These are phyloP conservation scores for Yarrowia divulgata DNA, from an alignment of 805 yeast species.

Conservation along the genomic window DNA sequence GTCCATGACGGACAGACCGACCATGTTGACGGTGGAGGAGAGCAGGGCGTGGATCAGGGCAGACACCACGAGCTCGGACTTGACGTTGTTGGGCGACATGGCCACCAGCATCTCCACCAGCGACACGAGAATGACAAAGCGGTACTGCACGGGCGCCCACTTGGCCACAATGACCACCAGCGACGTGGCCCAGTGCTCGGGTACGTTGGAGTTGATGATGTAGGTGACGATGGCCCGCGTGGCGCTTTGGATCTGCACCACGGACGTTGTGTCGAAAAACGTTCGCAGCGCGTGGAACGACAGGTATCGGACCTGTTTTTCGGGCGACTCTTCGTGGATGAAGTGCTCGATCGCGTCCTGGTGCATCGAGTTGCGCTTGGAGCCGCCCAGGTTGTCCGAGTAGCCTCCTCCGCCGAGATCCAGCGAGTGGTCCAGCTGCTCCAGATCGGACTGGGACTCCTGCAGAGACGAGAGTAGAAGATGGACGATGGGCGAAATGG, in stretches of 20 bases:
- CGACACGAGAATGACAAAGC: conserved; percentile 68
- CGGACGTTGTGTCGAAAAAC: conserved; percentile 68
- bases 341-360: conserved; percentile 25
- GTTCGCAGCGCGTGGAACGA: conserved; percentile 57
- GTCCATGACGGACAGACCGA: conserved; percentile 87
- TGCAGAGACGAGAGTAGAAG: conserved; percentile 44
- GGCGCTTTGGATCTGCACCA: conserved; percentile 65
- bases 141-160: conserved; percentile 80
- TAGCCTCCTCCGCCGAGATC: conserved; percentile 11
- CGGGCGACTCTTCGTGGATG: conserved; percentile 33
- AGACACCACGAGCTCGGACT: conserved; percentile 50
- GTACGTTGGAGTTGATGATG: conserved; percentile 49
- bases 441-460: conserved; percentile 36
- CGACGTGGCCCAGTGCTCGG: conserved; percentile 59
- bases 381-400: background rate
- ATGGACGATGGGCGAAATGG: conserved; percentile 45
- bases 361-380: conserved; percentile 33
- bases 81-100: conserved; percentile 42
- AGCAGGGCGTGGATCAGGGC: conserved; percentile 56
- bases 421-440: conserved; percentile 30
- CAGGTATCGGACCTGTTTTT: conserved; percentile 35
- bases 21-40: conserved; percentile 80
- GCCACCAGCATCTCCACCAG: conserved; percentile 50
- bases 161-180: conserved; percentile 70
- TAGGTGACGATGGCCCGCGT: conserved; percentile 61